Base-by-base conservation (phyloP, 305 asterid species). In the Solanum chacoense region DNA sequence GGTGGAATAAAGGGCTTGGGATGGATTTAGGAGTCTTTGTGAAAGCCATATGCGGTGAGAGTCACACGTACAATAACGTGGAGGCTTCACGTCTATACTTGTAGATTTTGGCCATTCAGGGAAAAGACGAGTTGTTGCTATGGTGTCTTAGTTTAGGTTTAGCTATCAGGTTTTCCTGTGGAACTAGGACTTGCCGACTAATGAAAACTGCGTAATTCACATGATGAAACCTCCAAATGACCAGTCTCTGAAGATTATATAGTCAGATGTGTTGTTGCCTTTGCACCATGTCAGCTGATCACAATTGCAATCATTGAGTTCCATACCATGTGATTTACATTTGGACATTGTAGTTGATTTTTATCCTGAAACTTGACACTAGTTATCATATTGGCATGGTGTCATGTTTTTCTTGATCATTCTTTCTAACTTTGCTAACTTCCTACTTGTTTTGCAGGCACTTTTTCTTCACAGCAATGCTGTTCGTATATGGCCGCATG, bases 381-480 rank as follows among this genome's bases (percentile, higher is more conserved):
- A 55, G 69, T 84, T 50, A 32, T 84, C 45, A 55, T 84, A 55
- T 50, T 84, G 73, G 18, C 45, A 32, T 55, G 45, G n/a, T 31
- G 31, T 31, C 87, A 55, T 50, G 87, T 72, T 84, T 34, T 71
- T 69, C 63, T 88, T 24, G 37, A 10, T 89, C 14, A 85, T 69
- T 87, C 40, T 42, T 75, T 91, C 88, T 22, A 32, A 40, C 88
- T 90, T 92, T 88, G 29, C 29, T 83, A 83, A 18, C 34, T 31
- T 84, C 40, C 32, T 50, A 22, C 87, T 32, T 84, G 86, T 76
- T 50, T 84, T 84, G 74, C 94, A 98, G 99, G 99, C 98, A 98
- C 93, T 95, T 96, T 87, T 98, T 95, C 98, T 98, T 96, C 94
- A 98, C 98, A 10, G 97, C 97, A 63, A 98, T 98, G 99, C 93